Evolutionary conservation across 2,329 filamentous ascomycete genomes (phyloP).

Genomic region (Akanthomyces dipterigenus): DNA sequence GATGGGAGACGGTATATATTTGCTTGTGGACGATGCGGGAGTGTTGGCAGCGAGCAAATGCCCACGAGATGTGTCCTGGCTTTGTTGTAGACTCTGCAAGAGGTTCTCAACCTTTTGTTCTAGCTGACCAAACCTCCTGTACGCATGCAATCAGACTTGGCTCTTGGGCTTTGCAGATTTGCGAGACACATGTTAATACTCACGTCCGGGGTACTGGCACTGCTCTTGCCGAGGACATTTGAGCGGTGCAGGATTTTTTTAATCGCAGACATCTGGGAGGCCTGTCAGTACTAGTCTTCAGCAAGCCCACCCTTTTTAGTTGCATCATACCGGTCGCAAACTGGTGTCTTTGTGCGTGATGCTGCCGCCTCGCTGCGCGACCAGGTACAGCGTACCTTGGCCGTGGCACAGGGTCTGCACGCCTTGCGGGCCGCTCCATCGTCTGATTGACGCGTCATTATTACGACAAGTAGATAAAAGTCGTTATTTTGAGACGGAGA

Average conservation of each 20-base stretch:
- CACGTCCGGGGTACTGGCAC: slow-evolving; percentile 5
- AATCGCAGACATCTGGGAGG: not conserved
- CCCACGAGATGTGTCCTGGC: not conserved
- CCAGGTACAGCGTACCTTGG: slow-evolving; percentile 4
- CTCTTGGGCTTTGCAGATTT: not conserved
- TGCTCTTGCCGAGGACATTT: not conserved
- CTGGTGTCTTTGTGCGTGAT: not conserved
- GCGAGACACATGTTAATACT: not conserved
- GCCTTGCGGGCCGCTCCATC: not conserved
- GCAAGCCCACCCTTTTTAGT: not conserved
- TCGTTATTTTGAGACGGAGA: not conserved
- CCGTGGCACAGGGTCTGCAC: not conserved
- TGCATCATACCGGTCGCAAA: not conserved
- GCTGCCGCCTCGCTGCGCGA: not conserved
- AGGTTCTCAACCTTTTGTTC: slow-evolving; percentile 1
- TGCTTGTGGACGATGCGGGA: not conserved
- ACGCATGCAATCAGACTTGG: not conserved
- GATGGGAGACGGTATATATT: not conserved
- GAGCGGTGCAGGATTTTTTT: not conserved
- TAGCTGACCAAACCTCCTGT: slow-evolving; percentile 6
- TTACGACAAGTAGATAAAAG: not conserved
- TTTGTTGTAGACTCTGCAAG: not conserved
- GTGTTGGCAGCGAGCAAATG: not conserved
- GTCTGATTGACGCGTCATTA: not conserved
- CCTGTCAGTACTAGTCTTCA: not conserved